Evolutionary conservation across 176 grass and related monocot genomes (phyloP).

Genomic region (Avena insularis): DNA sequence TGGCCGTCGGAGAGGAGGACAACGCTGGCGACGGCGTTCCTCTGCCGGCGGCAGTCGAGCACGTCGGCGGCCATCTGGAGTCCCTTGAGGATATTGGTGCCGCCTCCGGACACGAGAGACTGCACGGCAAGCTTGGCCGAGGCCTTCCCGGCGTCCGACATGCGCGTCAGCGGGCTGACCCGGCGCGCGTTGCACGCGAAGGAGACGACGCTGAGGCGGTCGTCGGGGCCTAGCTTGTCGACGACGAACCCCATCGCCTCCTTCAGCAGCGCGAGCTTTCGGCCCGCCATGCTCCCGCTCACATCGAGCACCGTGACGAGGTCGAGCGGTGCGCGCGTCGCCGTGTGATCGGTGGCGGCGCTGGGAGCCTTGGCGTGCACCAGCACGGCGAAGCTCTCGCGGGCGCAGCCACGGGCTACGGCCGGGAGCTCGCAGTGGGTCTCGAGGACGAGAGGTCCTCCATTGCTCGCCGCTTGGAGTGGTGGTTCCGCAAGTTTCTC

Average conservation of each 20-base stretch:
- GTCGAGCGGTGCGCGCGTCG: slow-evolving; percentile 59
- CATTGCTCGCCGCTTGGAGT: background rate
- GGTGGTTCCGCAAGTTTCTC: background rate
- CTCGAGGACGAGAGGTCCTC: slow-evolving; percentile 36
- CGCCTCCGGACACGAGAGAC: slow-evolving; percentile 52
- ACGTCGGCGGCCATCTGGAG: slow-evolving; percentile 59
- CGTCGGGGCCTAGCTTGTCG: slow-evolving; percentile 62
- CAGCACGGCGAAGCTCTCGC: slow-evolving; percentile 57
- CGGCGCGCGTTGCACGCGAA: slow-evolving; percentile 56
- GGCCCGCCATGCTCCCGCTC: slow-evolving; percentile 72
- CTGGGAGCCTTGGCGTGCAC: slow-evolving; percentile 61
- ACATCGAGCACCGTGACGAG: slow-evolving; percentile 83
- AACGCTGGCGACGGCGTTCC: slow-evolving; percentile 69
- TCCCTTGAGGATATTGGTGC: slow-evolving; percentile 72
- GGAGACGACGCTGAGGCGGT: slow-evolving; percentile 73
- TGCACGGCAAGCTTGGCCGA: slow-evolving; percentile 57
- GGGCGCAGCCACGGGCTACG: slow-evolving; percentile 27
- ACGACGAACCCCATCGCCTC: slow-evolving; percentile 78
- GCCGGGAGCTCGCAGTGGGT: slow-evolving; percentile 55
- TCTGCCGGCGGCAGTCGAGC: slow-evolving; percentile 53
- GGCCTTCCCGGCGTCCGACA: slow-evolving; percentile 45
- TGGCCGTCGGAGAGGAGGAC: slow-evolving; percentile 82
- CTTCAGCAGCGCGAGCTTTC: slow-evolving; percentile 72
- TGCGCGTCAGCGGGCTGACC: slow-evolving; percentile 47
- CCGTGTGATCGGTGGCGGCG: background rate